Conservation (phyloP, 768 basidiomycete species). For the Boletellus sp. region DNA sequence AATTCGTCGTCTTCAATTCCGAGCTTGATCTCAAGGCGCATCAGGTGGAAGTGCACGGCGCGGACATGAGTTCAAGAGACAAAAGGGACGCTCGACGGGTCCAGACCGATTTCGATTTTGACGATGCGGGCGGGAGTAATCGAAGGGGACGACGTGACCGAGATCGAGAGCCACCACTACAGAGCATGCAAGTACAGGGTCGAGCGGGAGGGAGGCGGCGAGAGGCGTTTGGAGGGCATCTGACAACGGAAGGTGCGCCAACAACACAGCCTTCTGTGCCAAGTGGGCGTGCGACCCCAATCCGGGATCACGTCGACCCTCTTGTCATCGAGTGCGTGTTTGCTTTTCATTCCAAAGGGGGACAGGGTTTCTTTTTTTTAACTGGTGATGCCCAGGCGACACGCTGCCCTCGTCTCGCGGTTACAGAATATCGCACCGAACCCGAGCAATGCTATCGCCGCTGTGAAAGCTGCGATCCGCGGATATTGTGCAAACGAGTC, state of each 20-base stretch:
- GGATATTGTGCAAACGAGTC: constrained; percentile 76
- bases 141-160: constrained; percentile 46
- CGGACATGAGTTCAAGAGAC: constrained; percentile 66
- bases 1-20: constrained; percentile 93
- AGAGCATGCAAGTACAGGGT: constrained; percentile 21
- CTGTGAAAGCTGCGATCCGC: constrained; percentile 71
- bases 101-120: constrained; percentile 63
- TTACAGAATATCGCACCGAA: constrained; percentile 58
- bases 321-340: constrained; percentile 49
- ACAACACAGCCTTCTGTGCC: constrained; percentile 14
- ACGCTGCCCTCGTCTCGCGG: constrained; percentile 60
- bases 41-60: constrained; percentile 79
- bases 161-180: constrained; percentile 39
- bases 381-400: constrained; percentile 46
- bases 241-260: constrained; percentile 42
- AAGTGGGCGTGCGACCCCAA: constrained; percentile 31
- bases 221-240: constrained; percentile 57
- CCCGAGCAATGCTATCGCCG: constrained; percentile 53
- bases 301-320: constrained; percentile 48
- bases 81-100: constrained; percentile 66
- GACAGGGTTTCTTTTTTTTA: background rate
- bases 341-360: background rate
- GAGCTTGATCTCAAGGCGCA: constrained; percentile 89
- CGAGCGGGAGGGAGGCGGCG: constrained; percentile 44
- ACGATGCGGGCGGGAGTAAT: constrained; percentile 47